Evolutionary conservation across 805 yeast species (phyloP).

Genomic region (Candida pseudoglaebosa): DNA sequence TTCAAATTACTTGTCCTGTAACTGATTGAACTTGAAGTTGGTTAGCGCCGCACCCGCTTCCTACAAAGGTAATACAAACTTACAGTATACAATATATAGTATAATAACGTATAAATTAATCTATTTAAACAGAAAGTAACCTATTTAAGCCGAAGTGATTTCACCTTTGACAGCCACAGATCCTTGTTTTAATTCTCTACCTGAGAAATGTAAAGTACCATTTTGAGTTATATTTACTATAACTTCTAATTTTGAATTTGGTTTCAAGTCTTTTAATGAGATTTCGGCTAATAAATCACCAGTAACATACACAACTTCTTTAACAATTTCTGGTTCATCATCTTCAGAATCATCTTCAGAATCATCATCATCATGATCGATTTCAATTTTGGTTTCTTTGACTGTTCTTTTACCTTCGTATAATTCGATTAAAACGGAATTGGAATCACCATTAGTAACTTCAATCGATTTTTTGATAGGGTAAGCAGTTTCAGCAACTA

Average conservation of each 20-base stretch:
- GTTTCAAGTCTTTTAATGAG: constrained; percentile 65
- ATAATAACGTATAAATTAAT: no score
- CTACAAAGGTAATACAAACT: no score
- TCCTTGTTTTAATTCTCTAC: constrained; percentile 62
- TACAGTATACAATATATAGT: no score
- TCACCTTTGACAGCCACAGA: constrained; percentile 56
- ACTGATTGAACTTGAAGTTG: not conserved
- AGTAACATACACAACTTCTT: constrained; percentile 69
- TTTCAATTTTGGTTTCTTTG: constrained; percentile 77
- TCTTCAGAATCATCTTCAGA: constrained; percentile 51
- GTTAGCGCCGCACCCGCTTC: no score
- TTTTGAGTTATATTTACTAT: constrained; percentile 62
- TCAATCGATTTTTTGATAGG: constrained; percentile 79
- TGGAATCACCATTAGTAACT: constrained; percentile 58
- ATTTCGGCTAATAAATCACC: constrained; percentile 76
- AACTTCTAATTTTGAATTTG: constrained; percentile 65
- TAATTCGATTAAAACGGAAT: constrained; percentile 60
- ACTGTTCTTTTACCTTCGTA: constrained; percentile 83
- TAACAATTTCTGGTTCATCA: constrained; percentile 86
- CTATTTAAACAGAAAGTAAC: not conserved
- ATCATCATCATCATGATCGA: constrained; percentile 51
- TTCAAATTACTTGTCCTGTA: no score
- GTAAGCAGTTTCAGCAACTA: constrained; percentile 81
- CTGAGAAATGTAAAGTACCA: constrained; percentile 61
- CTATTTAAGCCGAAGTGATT: constrained; percentile 17